Evolutionary conservation across 768 basidiomycete species (phyloP).

Genomic region (Trametes cubensis): DNA sequence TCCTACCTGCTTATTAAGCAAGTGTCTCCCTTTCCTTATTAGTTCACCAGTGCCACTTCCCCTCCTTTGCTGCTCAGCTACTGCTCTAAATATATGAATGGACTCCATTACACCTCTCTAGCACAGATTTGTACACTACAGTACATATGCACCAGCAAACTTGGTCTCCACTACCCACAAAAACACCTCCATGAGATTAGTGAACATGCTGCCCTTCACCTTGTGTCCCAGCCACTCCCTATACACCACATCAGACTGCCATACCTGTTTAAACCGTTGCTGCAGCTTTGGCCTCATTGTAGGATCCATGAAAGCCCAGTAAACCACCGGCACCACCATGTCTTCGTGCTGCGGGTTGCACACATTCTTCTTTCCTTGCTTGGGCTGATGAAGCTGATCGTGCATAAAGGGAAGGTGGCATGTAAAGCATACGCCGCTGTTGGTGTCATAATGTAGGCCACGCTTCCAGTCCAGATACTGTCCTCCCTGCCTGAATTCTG

Average conservation of each 20-base stretch:
- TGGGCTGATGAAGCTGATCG: neutral
- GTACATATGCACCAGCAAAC: too few relatives aligned
- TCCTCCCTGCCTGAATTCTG: neutral
- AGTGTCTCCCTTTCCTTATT: too few relatives aligned
- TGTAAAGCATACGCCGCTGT: neutral
- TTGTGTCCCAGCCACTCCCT: neutral
- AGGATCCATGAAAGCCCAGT: neutral
- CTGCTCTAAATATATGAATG: too few relatives aligned
- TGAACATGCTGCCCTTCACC: neutral
- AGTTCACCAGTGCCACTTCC: too few relatives aligned
- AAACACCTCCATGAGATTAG: neutral
- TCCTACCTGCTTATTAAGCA: too few relatives aligned
- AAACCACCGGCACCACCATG: neutral
- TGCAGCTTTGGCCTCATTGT: neutral
- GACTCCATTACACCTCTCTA: too few relatives aligned
- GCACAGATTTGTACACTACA: too few relatives aligned
- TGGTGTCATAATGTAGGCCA: neutral
- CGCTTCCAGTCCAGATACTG: neutral
- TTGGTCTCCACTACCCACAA: neutral
- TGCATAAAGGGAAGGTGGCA: neutral
- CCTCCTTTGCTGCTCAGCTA: too few relatives aligned
- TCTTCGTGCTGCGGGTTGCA: neutral
- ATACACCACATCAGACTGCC: neutral
- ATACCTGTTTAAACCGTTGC: neutral
- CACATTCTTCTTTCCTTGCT: neutral